Base-by-base conservation (phyloP, 495 filamentous ascomycete species). In the Penicillium steckii region DNA sequence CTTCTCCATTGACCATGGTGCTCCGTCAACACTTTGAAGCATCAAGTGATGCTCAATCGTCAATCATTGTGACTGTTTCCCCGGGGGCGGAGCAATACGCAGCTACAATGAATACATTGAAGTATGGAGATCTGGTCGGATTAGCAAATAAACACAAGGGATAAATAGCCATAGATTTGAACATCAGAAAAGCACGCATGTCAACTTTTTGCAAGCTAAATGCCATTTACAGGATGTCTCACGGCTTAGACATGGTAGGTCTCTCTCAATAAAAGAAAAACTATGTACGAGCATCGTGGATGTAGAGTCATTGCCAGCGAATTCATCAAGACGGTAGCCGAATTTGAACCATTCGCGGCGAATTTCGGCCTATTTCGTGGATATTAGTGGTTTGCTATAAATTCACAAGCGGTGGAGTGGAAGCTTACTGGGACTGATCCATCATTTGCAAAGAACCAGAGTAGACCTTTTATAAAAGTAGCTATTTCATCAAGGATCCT, bases 101-200 rank as follows among this genome's bases (percentile, higher is more conserved):
- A 0, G 64, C 60, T 1, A 61, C 60, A 8, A 52, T 59, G 44
- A 66, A 66, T 43, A 61, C 64, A 7, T 41, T 66, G 43, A 66
- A 66, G 32, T 66, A 66, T 48, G 64, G 55, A 19, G 54, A 56
- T 44, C 42, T 67, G 9, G 52, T 67, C 17, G 64, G 60, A 85
- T 86, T 26, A 86, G 78, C 70, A 82, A 90, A 67, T 89, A 29
- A 6, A 12, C 27, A 29, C 12, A 29, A n/a, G n/a, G n/a, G n/a
- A n/a, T n/a, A n/a, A n/a, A n/a, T n/a, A n/a, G n/a, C n/a, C n/a
- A n/a, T n/a, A n/a, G n/a, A n/a, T n/a, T n/a, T n/a, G n/a, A n/a
- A n/a, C n/a, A n/a, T n/a, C n/a, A n/a, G n/a, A n/a, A n/a, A n/a
- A n/a, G n/a, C n/a, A n/a, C n/a, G n/a, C n/a, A n/a, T n/a, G n/a